Percentiles rank a stretch among this genome's conserved stretches.
Evolutionary conservation across 2,329 filamentous ascomycete species (phyloP).

Genomic region (Diaporthe sp.): DNA sequence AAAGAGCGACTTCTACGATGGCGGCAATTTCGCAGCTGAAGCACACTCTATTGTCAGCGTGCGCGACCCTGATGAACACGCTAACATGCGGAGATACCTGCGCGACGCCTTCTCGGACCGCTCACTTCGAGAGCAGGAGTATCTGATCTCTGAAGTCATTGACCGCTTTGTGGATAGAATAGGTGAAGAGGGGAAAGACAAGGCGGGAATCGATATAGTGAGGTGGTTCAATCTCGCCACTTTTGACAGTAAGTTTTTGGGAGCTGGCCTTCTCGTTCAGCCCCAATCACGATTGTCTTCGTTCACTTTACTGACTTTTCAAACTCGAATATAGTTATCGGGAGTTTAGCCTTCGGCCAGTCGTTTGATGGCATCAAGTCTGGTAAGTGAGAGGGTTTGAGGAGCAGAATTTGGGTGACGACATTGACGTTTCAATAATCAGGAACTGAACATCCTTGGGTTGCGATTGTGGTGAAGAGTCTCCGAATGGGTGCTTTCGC

Average conservation of each 20-base stretch:
- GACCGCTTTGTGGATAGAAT: slow-evolving; percentile 23
- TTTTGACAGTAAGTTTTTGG: slow-evolving; percentile 47
- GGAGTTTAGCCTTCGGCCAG: slow-evolving; percentile 60
- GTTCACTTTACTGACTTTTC: not conserved
- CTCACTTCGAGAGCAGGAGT: slow-evolving; percentile 27
- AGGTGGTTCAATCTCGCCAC: slow-evolving; percentile 52
- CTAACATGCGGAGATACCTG: slow-evolving; percentile 46
- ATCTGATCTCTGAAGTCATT: slow-evolving; percentile 23
- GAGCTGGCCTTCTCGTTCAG: not conserved
- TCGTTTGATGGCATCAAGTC: slow-evolving; percentile 50
- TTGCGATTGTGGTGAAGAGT: slow-evolving; percentile 44
- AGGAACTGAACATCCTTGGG: slow-evolving; percentile 49
- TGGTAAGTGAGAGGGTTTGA: slow-evolving; percentile 40
- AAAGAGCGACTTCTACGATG: slow-evolving; percentile 48
- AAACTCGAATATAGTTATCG: slow-evolving; percentile 45
- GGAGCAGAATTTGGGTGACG: not conserved
- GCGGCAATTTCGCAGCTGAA: slow-evolving; percentile 43
- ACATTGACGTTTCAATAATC: not conserved
- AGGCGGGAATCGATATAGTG: slow-evolving; percentile 46
- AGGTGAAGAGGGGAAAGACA: slow-evolving; percentile 38
- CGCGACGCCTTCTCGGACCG: slow-evolving; percentile 41
- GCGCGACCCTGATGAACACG: slow-evolving; percentile 45
- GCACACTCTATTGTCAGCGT: slow-evolving; percentile 46
- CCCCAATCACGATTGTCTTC: fast-evolving
- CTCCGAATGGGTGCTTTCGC: slow-evolving; percentile 43